A percentile compares a stretch with the other conserved stretches of the same genome.
phyloP scores from a whole-genome alignment of 176 grass and related monocot species.

The Musa acuminata region DNA sequence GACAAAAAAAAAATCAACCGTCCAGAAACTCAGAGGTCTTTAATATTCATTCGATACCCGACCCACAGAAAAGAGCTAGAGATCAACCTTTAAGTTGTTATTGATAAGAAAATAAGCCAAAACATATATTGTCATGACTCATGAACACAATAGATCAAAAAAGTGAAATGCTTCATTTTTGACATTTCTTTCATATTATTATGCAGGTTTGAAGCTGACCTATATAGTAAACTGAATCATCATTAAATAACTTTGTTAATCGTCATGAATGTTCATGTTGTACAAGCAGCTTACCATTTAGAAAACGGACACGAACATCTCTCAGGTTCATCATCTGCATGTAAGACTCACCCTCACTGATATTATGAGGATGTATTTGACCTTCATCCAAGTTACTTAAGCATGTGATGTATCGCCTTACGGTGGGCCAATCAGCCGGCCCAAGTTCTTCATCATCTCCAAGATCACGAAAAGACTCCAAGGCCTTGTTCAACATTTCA shows the following conservation, averaged over 20 bases:
- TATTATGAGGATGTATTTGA: slow-evolving; percentile 63
- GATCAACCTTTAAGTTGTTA: too few species aligned
- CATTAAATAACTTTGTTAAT: neutral
- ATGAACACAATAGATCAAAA: neutral
- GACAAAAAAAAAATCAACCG: neutral
- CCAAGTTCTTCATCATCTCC: slow-evolving; percentile 95
- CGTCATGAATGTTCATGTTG: neutral
- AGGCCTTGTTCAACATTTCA: slow-evolving; percentile 88
- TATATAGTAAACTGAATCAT: neutral
- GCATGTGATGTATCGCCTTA: slow-evolving; percentile 77
- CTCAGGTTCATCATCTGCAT: slow-evolving; percentile 50
- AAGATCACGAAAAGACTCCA: slow-evolving; percentile 77
- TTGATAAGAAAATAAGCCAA: too few species aligned
- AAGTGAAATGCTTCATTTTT: neutral
- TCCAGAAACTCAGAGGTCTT: too few species aligned
- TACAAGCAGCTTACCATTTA: slow-evolving; percentile 58
- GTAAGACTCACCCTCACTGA: slow-evolving; percentile 34
- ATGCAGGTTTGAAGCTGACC: neutral
- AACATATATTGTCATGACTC: neutral
- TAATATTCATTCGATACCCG: too few species aligned
- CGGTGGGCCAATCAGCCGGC: slow-evolving; percentile 75
- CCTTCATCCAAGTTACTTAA: slow-evolving; percentile 70
- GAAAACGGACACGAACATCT: slow-evolving; percentile 71
- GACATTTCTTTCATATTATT: too few species aligned
- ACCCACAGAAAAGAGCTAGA: too few species aligned